Evolutionary conservation across 345 rosid genomes (phyloP).

Genomic region (Aethionema arabicum): DNA sequence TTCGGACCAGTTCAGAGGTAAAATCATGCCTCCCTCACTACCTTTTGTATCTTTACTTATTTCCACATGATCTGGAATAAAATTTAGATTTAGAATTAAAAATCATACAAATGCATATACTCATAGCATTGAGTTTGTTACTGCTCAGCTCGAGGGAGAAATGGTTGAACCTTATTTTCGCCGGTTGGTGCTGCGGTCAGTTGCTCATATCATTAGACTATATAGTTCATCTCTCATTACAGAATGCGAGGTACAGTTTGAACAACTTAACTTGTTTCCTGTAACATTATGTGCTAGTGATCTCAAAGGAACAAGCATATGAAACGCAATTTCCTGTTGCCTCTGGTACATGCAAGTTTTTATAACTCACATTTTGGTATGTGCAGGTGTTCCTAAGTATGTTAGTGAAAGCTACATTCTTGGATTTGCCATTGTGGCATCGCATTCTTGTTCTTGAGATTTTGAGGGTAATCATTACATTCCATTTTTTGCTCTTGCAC

Average conservation of each 20-base stretch:
- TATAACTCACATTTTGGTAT: slow-evolving; percentile 22
- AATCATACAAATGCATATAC: slow-evolving; percentile 13
- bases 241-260: slow-evolving; percentile 79
- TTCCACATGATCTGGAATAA: slow-evolving; percentile 21
- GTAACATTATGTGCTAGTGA: slow-evolving; percentile 9
- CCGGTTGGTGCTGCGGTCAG: slow-evolving; percentile 94
- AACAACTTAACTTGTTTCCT: slow-evolving; percentile 17
- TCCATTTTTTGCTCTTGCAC: slow-evolving; percentile 4
- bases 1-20: slow-evolving; percentile 93
- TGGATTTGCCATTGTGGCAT: slow-evolving; percentile 97
- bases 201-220: slow-evolving; percentile 88
- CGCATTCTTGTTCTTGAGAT: slow-evolving; percentile 99
- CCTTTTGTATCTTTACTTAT: slow-evolving; percentile 15
- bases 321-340: not conserved
- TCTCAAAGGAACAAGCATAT: slow-evolving; percentile 12
- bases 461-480: slow-evolving; percentile 67
- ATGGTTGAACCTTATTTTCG: slow-evolving; percentile 93
- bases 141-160: slow-evolving; percentile 86
- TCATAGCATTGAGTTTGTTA: slow-evolving; percentile 31
- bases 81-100: slow-evolving; percentile 21
- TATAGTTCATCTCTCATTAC: slow-evolving; percentile 91
- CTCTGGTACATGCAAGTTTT: slow-evolving; percentile 21
- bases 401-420: slow-evolving; percentile 86
- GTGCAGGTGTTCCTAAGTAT: slow-evolving; percentile 94
- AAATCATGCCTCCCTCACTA: slow-evolving; percentile 24